Base-by-base conservation (phyloP, 2,329 filamentous ascomycete species). In the Xylaria sp. region DNA sequence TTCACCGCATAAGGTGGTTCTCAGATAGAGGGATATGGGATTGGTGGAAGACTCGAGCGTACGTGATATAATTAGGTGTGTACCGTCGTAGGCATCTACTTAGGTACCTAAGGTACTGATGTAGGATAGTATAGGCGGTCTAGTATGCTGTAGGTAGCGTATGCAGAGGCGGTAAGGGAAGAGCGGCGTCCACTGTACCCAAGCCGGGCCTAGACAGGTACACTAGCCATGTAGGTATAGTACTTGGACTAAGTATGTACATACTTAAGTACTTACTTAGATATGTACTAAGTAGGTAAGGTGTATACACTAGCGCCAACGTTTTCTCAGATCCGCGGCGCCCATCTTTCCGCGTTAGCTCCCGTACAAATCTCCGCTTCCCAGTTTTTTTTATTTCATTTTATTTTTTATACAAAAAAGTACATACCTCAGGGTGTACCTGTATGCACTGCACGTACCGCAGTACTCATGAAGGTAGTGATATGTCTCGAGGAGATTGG, bases 331-430 rank as follows among this genome's bases (percentile, higher is more conserved):
- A 47, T 52, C 58, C 54, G 43, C 54, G 37, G 27, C 44, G 23
- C 27, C 44, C 49, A 51, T 58, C 43, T 49, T 46, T 52, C 54
- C 37, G 40, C 37, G 23, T 62, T 64, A 64, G 62, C 44, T 64
- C 54, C 58, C 54, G 62, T 46, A 48, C 11, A 27, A 35, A 27
- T 37, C 29, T 40, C 56, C 37, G 51, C 57, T 53, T 56, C 31
- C 25, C 19, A 43, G 52, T 23, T 44, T 35, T 13, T 35, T 35
- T 35, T 35, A 7, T 13, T 35, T 35, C 31, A 35, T 35, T 13
- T 35, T 35, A 7, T 35, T 35, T 35, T 35, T 35, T 49, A 6
- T 9, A 58, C 6, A 19, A 51, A 10, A 11, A 40, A 8, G 21
- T 25, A 19, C 15, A 35, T 37, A 37, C 7, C 33, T 15, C n/a